Conservation (phyloP, 1,284 basidiomycete genomes). For the Fomitopsis betulina region DNA sequence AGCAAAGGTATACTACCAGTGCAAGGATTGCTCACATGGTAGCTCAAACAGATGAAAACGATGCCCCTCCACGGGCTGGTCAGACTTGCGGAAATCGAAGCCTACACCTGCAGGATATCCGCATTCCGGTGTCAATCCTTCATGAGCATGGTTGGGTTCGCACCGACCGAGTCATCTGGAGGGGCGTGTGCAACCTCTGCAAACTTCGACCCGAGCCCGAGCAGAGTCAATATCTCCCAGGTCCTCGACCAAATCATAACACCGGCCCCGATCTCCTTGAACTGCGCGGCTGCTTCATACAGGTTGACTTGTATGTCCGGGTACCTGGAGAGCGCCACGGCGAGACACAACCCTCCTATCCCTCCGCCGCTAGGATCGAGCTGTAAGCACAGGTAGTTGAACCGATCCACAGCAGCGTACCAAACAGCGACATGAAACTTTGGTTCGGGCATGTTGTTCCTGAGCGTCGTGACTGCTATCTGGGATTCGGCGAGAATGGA, state of each 20-base stretch:
- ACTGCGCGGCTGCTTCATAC: constrained; percentile 42
- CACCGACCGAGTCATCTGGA: constrained; percentile 34
- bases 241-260: constrained; percentile 42
- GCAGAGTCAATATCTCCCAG: constrained; percentile 38
- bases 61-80: constrained; percentile 33
- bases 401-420: constrained; percentile 9
- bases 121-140: not conserved
- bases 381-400: not conserved
- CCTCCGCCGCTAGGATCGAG: constrained; percentile 37
- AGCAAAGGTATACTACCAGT: not conserved
- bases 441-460: not conserved
- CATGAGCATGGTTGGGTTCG: not conserved
- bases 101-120: constrained; percentile 29
- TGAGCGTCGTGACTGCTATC: no score
- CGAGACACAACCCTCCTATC: constrained; percentile 42
- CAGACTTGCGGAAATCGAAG: constrained; percentile 41
- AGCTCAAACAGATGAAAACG: constrained; percentile 34
- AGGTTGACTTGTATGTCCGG: constrained; percentile 39
- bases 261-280: constrained; percentile 47
- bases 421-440: constrained; percentile 25
- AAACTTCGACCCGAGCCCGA: constrained; percentile 37
- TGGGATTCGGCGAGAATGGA: no score
- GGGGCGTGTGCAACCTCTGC: constrained; percentile 38
- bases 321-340: constrained; percentile 35
- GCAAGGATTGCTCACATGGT: constrained; percentile 29